These are phyloP conservation scores for Tardiomyces depauwii DNA, from an alignment of 1,139 yeast species.

Conservation along the genomic window DNA sequence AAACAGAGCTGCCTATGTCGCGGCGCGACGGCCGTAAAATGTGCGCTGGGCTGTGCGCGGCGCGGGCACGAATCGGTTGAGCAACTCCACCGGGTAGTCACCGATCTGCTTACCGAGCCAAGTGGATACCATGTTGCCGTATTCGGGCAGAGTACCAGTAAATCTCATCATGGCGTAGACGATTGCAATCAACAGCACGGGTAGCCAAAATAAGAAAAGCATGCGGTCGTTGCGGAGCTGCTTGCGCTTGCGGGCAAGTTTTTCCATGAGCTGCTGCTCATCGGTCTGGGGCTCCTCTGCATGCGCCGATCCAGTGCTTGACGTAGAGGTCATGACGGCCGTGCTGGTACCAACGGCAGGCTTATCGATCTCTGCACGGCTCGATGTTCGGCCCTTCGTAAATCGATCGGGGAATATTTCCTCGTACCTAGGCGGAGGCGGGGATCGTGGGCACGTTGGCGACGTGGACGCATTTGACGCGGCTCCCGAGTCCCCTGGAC, in stretches of 20 bases:
- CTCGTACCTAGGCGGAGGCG: slow-evolving; percentile 54
- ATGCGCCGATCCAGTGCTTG: too few species aligned
- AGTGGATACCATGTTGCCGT: not conserved
- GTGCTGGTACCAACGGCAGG: not conserved
- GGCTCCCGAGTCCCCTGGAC: not conserved
- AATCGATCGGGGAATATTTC: slow-evolving; percentile 58
- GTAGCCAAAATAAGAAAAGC: slow-evolving; percentile 75
- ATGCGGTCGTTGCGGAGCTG: slow-evolving; percentile 73
- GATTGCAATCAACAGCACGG: slow-evolving; percentile 17
- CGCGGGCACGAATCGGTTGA: not conserved
- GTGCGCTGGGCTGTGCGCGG: not conserved
- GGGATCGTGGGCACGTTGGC: not conserved
- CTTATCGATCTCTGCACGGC: not conserved
- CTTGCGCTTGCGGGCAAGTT: slow-evolving; percentile 29
- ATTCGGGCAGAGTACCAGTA: not conserved
- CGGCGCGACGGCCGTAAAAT: not conserved
- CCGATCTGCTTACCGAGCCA: not conserved
- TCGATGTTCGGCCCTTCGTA: not conserved
- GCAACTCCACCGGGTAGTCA: not conserved
- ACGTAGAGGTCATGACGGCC: not conserved
- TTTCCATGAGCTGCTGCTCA: slow-evolving; percentile 18
- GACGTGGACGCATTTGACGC: not conserved
- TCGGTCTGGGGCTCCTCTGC: slow-evolving; percentile 4
- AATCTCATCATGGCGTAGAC: slow-evolving; percentile 1
- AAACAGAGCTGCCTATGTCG: too few species aligned